A percentile compares a stretch with the other conserved stretches of the same genome.
These are phyloP conservation scores for Phytophthora europaea DNA, from an alignment of 352 stramenopile species.

Conservation along the genomic window DNA sequence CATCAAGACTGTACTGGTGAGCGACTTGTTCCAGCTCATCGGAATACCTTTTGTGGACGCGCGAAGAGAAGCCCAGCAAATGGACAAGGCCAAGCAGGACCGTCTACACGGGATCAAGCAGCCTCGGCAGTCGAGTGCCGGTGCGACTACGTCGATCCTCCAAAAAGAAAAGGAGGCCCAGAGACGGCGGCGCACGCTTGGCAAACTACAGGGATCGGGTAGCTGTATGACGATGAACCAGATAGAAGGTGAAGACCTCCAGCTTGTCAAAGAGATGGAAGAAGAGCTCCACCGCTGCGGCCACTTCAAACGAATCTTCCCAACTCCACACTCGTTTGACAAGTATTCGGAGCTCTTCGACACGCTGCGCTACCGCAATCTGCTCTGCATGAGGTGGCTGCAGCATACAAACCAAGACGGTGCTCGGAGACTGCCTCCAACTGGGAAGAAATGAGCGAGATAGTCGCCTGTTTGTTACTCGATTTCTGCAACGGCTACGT, in stretches of 20 bases:
- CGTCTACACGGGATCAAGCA: slow-evolving; percentile 56
- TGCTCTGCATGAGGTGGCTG: slow-evolving; percentile 72
- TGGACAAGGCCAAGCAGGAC: slow-evolving; percentile 58
- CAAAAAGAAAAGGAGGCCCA: slow-evolving; percentile 30
- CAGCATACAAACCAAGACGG: slow-evolving; percentile 40
- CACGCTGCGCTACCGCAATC: slow-evolving; percentile 57
- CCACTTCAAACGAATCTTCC: slow-evolving; percentile 84
- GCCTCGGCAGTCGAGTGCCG: not conserved
- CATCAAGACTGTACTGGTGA: slow-evolving; percentile 92
- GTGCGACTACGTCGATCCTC: slow-evolving; percentile 9
- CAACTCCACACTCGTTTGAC: slow-evolving; percentile 61
- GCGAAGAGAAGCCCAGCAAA: slow-evolving; percentile 38
- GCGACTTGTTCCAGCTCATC: slow-evolving; percentile 88
- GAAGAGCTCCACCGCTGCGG: slow-evolving; percentile 69
- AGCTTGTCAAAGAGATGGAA: slow-evolving; percentile 66
- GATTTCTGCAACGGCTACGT: not conserved
- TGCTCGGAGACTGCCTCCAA: slow-evolving; percentile 25
- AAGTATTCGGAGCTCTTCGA: slow-evolving; percentile 69
- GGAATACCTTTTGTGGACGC: slow-evolving; percentile 67
- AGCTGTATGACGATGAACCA: slow-evolving; percentile 36
- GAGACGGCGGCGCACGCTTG: slow-evolving; percentile 39
- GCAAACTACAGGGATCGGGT: slow-evolving; percentile 41
- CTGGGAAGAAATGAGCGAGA: slow-evolving; percentile 54
- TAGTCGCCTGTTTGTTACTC: slow-evolving; percentile 45
- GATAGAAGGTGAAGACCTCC: slow-evolving; percentile 67